Evolutionary conservation across 768 basidiomycete species (phyloP).

Genomic region (Rhodotorula paludigena): DNA sequence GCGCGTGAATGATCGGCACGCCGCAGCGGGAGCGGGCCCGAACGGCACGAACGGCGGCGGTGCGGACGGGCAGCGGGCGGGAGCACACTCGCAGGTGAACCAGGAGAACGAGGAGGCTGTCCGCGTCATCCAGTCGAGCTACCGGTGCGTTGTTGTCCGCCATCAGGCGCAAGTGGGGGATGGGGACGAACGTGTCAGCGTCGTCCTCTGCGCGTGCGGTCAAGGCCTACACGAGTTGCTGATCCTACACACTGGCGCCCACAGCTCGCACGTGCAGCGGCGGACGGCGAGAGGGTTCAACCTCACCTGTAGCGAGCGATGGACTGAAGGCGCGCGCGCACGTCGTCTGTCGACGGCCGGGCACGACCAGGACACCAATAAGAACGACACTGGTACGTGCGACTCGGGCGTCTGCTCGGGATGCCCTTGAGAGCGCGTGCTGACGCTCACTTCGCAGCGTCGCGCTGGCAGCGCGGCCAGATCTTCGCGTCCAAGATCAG

Average conservation of each 20-base stretch:
- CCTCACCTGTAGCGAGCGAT: slow-evolving; percentile 13
- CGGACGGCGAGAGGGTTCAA: slow-evolving; percentile 13
- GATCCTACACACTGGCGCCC: too few species aligned
- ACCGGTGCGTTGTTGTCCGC: slow-evolving; percentile 15
- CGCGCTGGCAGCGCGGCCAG: slow-evolving; percentile 31
- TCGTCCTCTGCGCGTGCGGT: background rate
- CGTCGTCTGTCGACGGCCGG: slow-evolving; percentile 8
- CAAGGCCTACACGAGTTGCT: too few species aligned
- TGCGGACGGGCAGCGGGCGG: background rate
- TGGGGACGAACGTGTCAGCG: background rate
- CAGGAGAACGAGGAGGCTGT: slow-evolving; percentile 1
- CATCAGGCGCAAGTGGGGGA: background rate
- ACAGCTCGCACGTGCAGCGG: slow-evolving; percentile 6
- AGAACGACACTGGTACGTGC: slow-evolving; percentile 30
- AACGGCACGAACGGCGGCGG: background rate
- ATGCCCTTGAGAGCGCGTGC: background rate
- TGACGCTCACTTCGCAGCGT: slow-evolving; percentile 5
- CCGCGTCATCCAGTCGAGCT: slow-evolving; percentile 12
- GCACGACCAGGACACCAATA: slow-evolving; percentile 25
- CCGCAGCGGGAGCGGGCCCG: too few species aligned
- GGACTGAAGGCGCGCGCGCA: slow-evolving; percentile 20
- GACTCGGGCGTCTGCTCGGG: background rate
- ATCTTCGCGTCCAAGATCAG: slow-evolving; percentile 29
- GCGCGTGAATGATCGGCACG: background rate
- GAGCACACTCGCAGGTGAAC: background rate